A percentile compares a stretch with the other conserved stretches of the same genome.
These are phyloP conservation scores for Ophiosphaerella narmari DNA, from an alignment of 2,329 filamentous ascomycete species.

Conservation along the genomic window DNA sequence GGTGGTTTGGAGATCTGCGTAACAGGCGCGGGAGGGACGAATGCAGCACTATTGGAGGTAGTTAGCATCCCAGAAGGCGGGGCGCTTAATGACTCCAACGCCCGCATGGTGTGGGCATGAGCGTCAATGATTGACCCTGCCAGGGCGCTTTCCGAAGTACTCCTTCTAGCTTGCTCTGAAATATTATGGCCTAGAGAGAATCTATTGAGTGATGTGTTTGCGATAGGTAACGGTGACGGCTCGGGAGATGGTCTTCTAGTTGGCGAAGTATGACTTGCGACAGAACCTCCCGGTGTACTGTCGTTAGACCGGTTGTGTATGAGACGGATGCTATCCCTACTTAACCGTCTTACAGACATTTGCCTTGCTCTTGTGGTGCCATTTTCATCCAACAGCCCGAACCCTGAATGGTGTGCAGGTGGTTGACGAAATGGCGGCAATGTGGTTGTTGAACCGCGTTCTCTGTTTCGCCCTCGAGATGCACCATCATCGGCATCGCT, in stretches of 20 bases:
- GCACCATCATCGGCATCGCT: background rate
- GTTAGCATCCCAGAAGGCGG: conserved; percentile 18
- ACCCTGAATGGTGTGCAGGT: conserved; percentile 11
- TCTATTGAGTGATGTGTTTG: background rate
- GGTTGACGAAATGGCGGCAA: conserved; percentile 19
- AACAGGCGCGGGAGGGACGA: conserved; percentile 8
- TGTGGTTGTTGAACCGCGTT: conserved; percentile 16
- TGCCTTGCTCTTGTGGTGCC: conserved; percentile 23
- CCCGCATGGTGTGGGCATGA: conserved; percentile 35
- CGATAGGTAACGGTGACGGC: conserved; percentile 5
- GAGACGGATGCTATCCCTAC: conserved; percentile 23
- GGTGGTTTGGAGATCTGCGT: conserved; percentile 10
- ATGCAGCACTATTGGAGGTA: conserved; percentile 8
- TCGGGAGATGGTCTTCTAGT: conserved; percentile 6
- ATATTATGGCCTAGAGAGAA: conserved; percentile 2
- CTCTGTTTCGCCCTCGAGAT: conserved; percentile 15
- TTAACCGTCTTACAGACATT: conserved; percentile 29
- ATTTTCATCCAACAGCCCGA: conserved; percentile 1
- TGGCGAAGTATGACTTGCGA: conserved; percentile 16
- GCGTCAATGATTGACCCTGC: conserved; percentile 38
- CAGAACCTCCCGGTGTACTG: conserved; percentile 23
- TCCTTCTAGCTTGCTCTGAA: conserved; percentile 18
- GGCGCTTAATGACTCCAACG: conserved; percentile 23
- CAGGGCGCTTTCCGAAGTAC: conserved; percentile 30
- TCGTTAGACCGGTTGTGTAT: conserved; percentile 27